These are phyloP conservation scores for Xylaria sp. DNA, from an alignment of 495 filamentous ascomycete genomes.

Conservation along the genomic window DNA sequence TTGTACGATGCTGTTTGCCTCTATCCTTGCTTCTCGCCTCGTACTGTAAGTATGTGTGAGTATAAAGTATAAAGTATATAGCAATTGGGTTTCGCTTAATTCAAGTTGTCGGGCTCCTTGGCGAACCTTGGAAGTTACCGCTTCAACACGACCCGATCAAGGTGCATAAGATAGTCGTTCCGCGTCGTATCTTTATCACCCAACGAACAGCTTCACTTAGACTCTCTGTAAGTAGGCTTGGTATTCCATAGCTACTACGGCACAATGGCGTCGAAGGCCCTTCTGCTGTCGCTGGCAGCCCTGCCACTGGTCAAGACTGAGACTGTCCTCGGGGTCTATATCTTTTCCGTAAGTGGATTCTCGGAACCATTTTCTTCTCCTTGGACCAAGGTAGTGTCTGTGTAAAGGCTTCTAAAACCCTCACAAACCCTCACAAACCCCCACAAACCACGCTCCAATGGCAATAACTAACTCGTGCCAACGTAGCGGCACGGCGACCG, in stretches of 20 bases:
- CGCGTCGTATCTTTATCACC: not conserved
- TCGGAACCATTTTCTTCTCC: too few relatives aligned
- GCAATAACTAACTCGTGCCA: too few relatives aligned
- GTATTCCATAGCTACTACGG: not conserved
- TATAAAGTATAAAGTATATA: too few relatives aligned
- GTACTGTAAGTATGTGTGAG: not conserved
- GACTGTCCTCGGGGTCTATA: constrained; percentile 70
- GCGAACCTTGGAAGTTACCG: not conserved
- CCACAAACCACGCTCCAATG: too few relatives aligned
- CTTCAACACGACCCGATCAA: not conserved
- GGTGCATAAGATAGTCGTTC: not conserved
- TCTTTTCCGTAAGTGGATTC: constrained; percentile 32
- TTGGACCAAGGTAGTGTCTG: too few relatives aligned
- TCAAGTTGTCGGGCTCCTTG: not conserved
- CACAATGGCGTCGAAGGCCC: constrained; percentile 34
- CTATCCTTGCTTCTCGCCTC: not conserved
- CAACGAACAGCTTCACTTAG: not conserved
- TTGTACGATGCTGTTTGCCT: not conserved
- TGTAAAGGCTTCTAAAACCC: too few relatives aligned
- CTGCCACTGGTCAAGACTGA: constrained; percentile 54
- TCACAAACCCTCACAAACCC: too few relatives aligned
- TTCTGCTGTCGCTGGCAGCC: constrained; percentile 43
- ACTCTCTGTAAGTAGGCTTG: not conserved
- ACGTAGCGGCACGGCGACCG: constrained; percentile 79
- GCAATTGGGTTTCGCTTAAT: not conserved